Evolutionary conservation across 2,329 filamentous ascomycete species (phyloP).

Genomic region (Waltergamsia citrina): DNA sequence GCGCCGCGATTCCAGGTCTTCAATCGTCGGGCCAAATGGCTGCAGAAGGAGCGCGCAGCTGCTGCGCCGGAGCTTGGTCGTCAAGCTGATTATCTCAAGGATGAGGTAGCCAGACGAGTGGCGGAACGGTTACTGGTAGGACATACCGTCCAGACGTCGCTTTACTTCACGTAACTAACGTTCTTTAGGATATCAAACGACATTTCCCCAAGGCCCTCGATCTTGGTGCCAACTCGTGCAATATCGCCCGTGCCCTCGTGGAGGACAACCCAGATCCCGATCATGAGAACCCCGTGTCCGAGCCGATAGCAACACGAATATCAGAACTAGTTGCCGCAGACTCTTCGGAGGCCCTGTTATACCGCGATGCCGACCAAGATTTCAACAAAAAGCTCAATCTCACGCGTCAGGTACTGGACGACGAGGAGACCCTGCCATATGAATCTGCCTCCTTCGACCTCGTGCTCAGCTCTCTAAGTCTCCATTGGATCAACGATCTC

Average conservation of each 20-base stretch:
- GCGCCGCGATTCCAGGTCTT: constrained; percentile 82
- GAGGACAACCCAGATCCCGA: constrained; percentile 57
- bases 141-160: constrained; percentile 1
- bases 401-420: constrained; percentile 62
- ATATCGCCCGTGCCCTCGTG: constrained; percentile 76
- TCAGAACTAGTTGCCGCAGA: constrained; percentile 72
- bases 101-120: constrained; percentile 78
- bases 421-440: constrained; percentile 69
- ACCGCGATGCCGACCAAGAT: constrained; percentile 65
- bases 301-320: constrained; percentile 63
- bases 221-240: constrained; percentile 91
- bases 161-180: not conserved
- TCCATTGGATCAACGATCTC: constrained; percentile 98
- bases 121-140: constrained; percentile 74
- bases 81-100: constrained; percentile 83
- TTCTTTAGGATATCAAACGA: constrained; percentile 75
- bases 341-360: constrained; percentile 65
- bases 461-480: constrained; percentile 75
- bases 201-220: constrained; percentile 78
- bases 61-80: constrained; percentile 60
- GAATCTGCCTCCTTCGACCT: constrained; percentile 73
- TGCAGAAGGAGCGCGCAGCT: constrained; percentile 85
- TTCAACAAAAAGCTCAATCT: constrained; percentile 71
- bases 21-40: constrained; percentile 76
- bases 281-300: constrained; percentile 42